Conservation (phyloP, 2,329 filamentous ascomycete genomes). For the Scytalidium sp. region DNA sequence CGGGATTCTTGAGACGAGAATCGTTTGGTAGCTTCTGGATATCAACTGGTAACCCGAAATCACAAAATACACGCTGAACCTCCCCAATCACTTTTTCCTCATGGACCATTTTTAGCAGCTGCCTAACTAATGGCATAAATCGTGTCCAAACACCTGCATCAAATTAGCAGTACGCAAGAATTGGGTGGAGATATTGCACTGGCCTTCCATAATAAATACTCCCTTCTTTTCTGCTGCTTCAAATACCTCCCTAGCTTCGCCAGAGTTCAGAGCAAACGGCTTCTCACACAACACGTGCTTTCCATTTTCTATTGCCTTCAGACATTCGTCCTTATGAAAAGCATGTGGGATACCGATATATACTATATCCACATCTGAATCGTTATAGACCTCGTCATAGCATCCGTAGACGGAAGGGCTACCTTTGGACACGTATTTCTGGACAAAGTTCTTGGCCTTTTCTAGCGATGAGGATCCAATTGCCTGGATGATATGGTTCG, state of each 20-base stretch:
- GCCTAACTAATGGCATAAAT: slow-evolving; percentile 60
- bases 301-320: slow-evolving; percentile 58
- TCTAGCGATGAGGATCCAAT: slow-evolving; percentile 37
- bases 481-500: slow-evolving; percentile 38
- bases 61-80: slow-evolving; percentile 33
- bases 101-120: slow-evolving; percentile 6
- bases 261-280: slow-evolving; percentile 64
- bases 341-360: slow-evolving; percentile 68
- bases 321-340: slow-evolving; percentile 65
- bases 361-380: slow-evolving; percentile 61
- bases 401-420: slow-evolving; percentile 43
- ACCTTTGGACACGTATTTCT: slow-evolving; percentile 23
- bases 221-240: slow-evolving; percentile 54
- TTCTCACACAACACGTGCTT: slow-evolving; percentile 70
- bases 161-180: not conserved
- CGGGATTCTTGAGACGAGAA: slow-evolving; percentile 63
- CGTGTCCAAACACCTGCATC: slow-evolving; percentile 59
- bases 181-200: slow-evolving; percentile 40
- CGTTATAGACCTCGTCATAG: slow-evolving; percentile 61
- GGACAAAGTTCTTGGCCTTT: slow-evolving; percentile 36
- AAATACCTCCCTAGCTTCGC: slow-evolving; percentile 54
- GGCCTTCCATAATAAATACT: slow-evolving; percentile 59
- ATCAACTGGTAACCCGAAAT: slow-evolving; percentile 12
- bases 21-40: slow-evolving; percentile 12
- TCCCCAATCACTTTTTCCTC: slow-evolving; percentile 37